Evolutionary conservation across 2,329 filamentous ascomycete species (phyloP).

Genomic region (Coccinonectria pachysandricola): DNA sequence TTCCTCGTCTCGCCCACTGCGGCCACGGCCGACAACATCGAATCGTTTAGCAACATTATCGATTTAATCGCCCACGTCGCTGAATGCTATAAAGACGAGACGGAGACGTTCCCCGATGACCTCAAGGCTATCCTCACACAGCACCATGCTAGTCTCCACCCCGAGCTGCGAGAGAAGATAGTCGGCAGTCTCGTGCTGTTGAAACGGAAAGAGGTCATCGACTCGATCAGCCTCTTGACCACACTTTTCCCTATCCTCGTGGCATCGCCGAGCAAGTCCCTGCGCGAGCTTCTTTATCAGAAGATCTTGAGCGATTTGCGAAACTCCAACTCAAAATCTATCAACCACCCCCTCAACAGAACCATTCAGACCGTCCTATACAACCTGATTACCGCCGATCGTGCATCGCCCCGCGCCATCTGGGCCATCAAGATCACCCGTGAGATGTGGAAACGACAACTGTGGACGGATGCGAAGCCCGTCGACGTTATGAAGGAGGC

Average conservation of each 20-base stretch:
- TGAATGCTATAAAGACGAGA: constrained; percentile 82
- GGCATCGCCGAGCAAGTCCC: constrained; percentile 80
- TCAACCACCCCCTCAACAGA: constrained; percentile 86
- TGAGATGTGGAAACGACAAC: constrained; percentile 91
- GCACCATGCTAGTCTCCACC: constrained; percentile 74
- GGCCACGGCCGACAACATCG: constrained; percentile 65
- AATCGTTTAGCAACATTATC: constrained; percentile 82
- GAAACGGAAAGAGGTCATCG: constrained; percentile 82
- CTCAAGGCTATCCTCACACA: constrained; percentile 69
- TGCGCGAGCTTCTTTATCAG: constrained; percentile 71
- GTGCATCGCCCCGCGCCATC: constrained; percentile 72
- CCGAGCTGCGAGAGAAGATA: constrained; percentile 85
- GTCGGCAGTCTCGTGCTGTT: constrained; percentile 82
- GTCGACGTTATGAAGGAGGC: constrained; percentile 99
- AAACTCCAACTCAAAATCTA: constrained; percentile 74
- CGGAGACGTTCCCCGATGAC: constrained; percentile 65
- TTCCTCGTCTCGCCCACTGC: constrained; percentile 77
- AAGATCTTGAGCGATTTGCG: constrained; percentile 90
- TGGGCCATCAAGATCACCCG: constrained; percentile 95
- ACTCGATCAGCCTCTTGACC: constrained; percentile 73
- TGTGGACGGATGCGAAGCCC: constrained; percentile 89
- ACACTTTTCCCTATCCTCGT: constrained; percentile 92
- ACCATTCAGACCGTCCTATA: constrained; percentile 89
- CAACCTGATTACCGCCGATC: constrained; percentile 81
- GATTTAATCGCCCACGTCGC: constrained; percentile 90